Base-by-base conservation (phyloP, 495 filamentous ascomycete genomes). In the Aspergillus sclerotioniger region DNA sequence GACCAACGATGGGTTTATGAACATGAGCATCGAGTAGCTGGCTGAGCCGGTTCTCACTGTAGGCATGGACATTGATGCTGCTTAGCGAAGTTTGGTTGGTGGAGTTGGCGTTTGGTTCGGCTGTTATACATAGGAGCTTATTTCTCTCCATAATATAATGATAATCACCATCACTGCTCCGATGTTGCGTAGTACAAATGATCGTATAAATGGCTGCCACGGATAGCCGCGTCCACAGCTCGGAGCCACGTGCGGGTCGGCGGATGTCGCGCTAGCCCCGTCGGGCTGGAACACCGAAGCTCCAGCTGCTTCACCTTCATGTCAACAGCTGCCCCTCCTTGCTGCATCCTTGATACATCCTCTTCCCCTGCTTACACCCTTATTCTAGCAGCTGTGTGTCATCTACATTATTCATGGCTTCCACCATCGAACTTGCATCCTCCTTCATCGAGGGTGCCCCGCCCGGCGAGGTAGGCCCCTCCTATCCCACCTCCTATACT, bases 361-460 rank as follows among this genome's bases (percentile, higher is more conserved):
- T 41, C 8, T 32, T 9, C 50, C n/a, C 21, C 31, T 6, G 12
- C 2, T n/a, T 3, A 12, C 1, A 7, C 37, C 37, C 12, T 13
- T n/a, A 3, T n/a, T 6, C 7, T 13, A 12, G 2, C 37, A 41
- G 12, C 13, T 41, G 5, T n/a, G 13, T 41, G 5, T 8, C 13
- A 9, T n/a, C 2, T 13, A 41, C 12, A 41, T 41, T 1, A 12
- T 41, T 13, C 56, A 80, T 80, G 77, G 57, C 72, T 41, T 71
- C 74, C 10, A 76, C 74, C 21, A 67, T 87, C 58, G 84, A 87
- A 56, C 86, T 88, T 29, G 76, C 90, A 53, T 90, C 91, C 59
- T 87, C 90, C 5, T 99, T 98, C 72, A 86, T 99, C 60, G 86
- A 97, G 73, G 90, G 91, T 71, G 91, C 94, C 67, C 94, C 94